phyloP scores from a whole-genome alignment of 1,284 basidiomycete species.

The Cryptococcus deneoformans region DNA sequence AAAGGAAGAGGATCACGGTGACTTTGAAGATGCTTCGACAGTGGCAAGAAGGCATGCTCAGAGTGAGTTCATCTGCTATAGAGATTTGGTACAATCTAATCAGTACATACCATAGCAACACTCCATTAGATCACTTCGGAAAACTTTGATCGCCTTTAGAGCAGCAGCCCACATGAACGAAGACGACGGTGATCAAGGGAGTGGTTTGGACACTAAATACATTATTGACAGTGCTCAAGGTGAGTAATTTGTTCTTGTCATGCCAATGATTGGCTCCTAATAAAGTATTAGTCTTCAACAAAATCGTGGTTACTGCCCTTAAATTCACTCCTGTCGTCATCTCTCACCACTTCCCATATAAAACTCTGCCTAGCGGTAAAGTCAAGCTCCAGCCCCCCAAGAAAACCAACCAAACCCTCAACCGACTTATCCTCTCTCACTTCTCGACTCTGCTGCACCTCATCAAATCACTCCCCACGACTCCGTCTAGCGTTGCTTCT shows the following conservation, averaged over 20 bases:
- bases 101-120: slow-evolving; percentile 59
- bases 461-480: slow-evolving; percentile 68
- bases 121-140: slow-evolving; percentile 80
- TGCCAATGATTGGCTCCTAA: background rate
- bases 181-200: slow-evolving; percentile 60
- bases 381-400: slow-evolving; percentile 56
- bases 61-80: slow-evolving; percentile 55
- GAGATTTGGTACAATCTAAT: background rate
- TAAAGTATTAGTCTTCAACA: slow-evolving; percentile 72
- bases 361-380: slow-evolving; percentile 74
- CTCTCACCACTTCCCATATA: slow-evolving; percentile 82
- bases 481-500: slow-evolving; percentile 40
- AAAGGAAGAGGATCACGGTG: slow-evolving; percentile 51
- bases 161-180: slow-evolving; percentile 86
- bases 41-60: slow-evolving; percentile 90
- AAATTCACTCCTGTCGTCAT: slow-evolving; percentile 90
- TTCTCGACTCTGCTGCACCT: slow-evolving; percentile 81
- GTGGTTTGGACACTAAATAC: slow-evolving; percentile 60
- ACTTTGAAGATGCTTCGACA: slow-evolving; percentile 70
- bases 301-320: slow-evolving; percentile 81
- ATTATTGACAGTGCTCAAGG: slow-evolving; percentile 73
- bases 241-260: slow-evolving; percentile 32
- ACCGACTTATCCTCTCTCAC: slow-evolving; percentile 84
- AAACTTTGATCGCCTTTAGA: slow-evolving; percentile 83
- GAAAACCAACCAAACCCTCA: slow-evolving; percentile 68